These are phyloP conservation scores for Auricularia heimuer DNA, from an alignment of 768 basidiomycete genomes.

Conservation along the genomic window DNA sequence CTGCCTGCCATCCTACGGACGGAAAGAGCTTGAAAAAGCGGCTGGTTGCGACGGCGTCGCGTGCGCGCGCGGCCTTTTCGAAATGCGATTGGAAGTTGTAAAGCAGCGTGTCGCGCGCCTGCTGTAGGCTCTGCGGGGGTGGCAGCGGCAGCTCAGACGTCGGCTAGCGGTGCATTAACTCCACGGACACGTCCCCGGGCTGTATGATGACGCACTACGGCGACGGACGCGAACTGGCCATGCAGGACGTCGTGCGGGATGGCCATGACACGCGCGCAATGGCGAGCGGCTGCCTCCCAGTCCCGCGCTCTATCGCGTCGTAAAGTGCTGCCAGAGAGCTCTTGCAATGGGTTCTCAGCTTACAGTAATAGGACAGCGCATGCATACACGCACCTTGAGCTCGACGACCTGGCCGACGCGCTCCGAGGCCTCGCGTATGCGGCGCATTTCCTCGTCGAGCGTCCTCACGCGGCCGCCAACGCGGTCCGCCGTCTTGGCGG, in stretches of 20 bases:
- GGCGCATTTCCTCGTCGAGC: slow-evolving; percentile 87
- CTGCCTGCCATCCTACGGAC: slow-evolving; percentile 84
- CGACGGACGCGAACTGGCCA: slow-evolving; percentile 75
- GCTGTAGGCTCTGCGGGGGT: slow-evolving; percentile 72
- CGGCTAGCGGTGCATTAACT: slow-evolving; percentile 45
- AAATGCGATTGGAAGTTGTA: slow-evolving; percentile 73
- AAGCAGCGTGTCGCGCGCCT: slow-evolving; percentile 65
- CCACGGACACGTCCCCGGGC: neutral
- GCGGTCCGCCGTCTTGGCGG: slow-evolving; percentile 71
- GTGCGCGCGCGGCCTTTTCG: slow-evolving; percentile 63
- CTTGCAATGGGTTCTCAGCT: slow-evolving; percentile 36
- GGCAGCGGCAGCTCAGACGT: slow-evolving; percentile 81
- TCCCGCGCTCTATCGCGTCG: slow-evolving; percentile 67
- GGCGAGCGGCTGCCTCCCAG: slow-evolving; percentile 91
- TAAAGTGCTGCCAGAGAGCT: slow-evolving; percentile 52
- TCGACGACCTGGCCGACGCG: slow-evolving; percentile 90
- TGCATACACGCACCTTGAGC: slow-evolving; percentile 56
- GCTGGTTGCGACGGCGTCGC: slow-evolving; percentile 79
- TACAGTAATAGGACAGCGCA: neutral
- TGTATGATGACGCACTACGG: slow-evolving; percentile 55
- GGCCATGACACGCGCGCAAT: slow-evolving; percentile 85
- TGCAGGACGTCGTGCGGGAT: slow-evolving; percentile 68
- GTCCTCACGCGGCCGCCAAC: slow-evolving; percentile 85
- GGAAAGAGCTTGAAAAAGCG: slow-evolving; percentile 98
- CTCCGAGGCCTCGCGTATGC: slow-evolving; percentile 84